Percentiles rank a stretch among this genome's conserved stretches.
Evolutionary conservation across 2,329 filamentous ascomycete species (phyloP).

Genomic region (Nannizziopsis barbatae): DNA sequence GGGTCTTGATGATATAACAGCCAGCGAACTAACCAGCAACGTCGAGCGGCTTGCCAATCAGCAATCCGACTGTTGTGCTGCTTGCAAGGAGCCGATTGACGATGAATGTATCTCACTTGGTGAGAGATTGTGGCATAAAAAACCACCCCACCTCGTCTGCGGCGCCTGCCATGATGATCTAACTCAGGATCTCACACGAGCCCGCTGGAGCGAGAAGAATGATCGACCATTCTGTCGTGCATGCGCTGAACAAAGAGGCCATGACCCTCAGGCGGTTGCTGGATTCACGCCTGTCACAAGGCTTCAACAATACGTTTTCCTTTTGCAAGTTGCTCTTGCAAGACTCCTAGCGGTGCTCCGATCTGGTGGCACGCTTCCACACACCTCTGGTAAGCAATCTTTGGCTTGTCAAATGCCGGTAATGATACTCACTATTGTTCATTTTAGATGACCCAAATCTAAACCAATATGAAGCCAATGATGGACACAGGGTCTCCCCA

Average conservation of each 20-base stretch:
- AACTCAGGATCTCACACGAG: slow-evolving; percentile 55
- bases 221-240: slow-evolving; percentile 59
- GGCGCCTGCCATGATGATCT: slow-evolving; percentile 63
- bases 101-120: slow-evolving; percentile 75
- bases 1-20: slow-evolving; percentile 56
- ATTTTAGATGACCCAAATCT: slow-evolving; percentile 55
- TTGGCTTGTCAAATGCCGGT: background rate
- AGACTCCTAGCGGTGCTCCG: slow-evolving; percentile 77
- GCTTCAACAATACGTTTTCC: slow-evolving; percentile 86
- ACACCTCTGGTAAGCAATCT: slow-evolving; percentile 47
- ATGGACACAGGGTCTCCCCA: slow-evolving; percentile 48
- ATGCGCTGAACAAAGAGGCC: slow-evolving; percentile 45
- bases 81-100: slow-evolving; percentile 79
- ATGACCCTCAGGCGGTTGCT: slow-evolving; percentile 45
- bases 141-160: slow-evolving; percentile 56
- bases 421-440: slow-evolving; percentile 2
- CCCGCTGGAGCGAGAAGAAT: slow-evolving; percentile 57
- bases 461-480: slow-evolving; percentile 54
- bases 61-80: slow-evolving; percentile 71
- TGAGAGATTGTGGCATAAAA: slow-evolving; percentile 70
- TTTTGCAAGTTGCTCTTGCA: slow-evolving; percentile 82
- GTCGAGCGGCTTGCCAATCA: slow-evolving; percentile 58
- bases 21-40: slow-evolving; percentile 54
- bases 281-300: slow-evolving; percentile 69
- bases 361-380: slow-evolving; percentile 67